These are phyloP conservation scores for Ceratobasidium sp. DNA, from an alignment of 1,284 basidiomycete genomes.

Conservation along the genomic window DNA sequence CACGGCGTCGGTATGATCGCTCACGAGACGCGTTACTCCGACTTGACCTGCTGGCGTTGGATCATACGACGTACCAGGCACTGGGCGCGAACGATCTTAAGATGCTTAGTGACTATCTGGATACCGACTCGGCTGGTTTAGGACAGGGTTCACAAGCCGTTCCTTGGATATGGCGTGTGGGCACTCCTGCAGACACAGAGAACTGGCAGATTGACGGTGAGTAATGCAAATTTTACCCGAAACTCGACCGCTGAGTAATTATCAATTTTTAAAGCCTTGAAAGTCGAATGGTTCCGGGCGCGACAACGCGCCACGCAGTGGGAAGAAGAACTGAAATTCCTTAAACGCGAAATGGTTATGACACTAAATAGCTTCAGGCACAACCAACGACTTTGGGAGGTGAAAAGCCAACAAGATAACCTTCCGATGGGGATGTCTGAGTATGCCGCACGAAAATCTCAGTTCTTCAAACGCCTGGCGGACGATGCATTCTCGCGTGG, in stretches of 20 bases:
- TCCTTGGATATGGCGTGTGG: slow-evolving; percentile 15
- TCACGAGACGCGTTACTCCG: slow-evolving; percentile 7
- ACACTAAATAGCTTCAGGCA: neutral
- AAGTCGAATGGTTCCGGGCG: slow-evolving; percentile 20
- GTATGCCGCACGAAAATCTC: neutral
- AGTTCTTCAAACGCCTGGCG: neutral
- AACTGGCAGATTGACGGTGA: slow-evolving; percentile 21
- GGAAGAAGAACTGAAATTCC: slow-evolving; percentile 17
- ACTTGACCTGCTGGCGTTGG: neutral
- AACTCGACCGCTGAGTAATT: neutral
- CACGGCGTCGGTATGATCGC: neutral
- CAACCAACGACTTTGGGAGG: neutral
- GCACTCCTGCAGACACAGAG: neutral
- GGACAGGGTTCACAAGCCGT: neutral
- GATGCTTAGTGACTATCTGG: neutral
- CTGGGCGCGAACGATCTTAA: neutral
- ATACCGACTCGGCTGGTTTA: neutral
- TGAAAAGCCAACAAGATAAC: neutral
- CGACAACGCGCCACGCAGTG: slow-evolving; percentile 14
- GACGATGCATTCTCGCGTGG: neutral
- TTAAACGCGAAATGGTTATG: slow-evolving; percentile 28
- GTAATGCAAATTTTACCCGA: too few relatives aligned
- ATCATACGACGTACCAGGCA: neutral
- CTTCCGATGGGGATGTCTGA: neutral
- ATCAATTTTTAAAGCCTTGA: slow-evolving; percentile 10